These are phyloP conservation scores for Solanum boliviense DNA, from an alignment of 257 asterid genomes.

Conservation along the genomic window DNA sequence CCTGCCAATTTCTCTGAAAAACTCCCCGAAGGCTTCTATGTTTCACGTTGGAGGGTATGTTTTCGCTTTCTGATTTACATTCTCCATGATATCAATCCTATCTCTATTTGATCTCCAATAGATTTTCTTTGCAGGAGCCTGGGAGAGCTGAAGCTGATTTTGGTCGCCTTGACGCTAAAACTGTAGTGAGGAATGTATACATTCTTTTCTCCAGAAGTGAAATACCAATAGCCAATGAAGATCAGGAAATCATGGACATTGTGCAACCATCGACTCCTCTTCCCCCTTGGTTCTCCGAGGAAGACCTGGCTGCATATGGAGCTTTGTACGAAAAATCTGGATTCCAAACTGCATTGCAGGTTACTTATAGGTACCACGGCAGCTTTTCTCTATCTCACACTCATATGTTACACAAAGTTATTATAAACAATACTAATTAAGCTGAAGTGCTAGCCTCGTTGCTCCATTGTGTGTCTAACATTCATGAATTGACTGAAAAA, in stretches of 20 bases:
- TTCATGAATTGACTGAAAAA: background rate
- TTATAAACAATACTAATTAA: background rate
- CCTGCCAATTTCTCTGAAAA: background rate
- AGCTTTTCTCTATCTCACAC: background rate
- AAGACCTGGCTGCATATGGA: conserved; percentile 55
- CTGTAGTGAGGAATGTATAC: conserved; percentile 58
- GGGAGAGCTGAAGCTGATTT: conserved; percentile 88
- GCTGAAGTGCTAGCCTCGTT: background rate
- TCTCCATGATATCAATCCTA: background rate
- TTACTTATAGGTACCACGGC: conserved; percentile 43
- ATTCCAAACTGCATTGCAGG: conserved; percentile 51
- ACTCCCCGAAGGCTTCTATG: conserved; percentile 71
- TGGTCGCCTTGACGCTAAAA: conserved; percentile 59
- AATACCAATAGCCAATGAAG: conserved; percentile 50
- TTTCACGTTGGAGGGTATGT: conserved; percentile 53
- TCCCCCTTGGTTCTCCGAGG: conserved; percentile 62
- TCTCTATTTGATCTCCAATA: background rate
- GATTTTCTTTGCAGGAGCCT: conserved; percentile 32
- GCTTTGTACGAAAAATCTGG: conserved; percentile 62
- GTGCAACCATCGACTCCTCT: conserved; percentile 53
- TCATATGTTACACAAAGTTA: background rate
- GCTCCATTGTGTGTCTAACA: background rate
- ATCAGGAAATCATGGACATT: conserved; percentile 71
- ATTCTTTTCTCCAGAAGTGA: conserved; percentile 59
- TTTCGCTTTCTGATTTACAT: background rate